Conservation (phyloP, 768 basidiomycete genomes). For the Serendipita vermifera region DNA sequence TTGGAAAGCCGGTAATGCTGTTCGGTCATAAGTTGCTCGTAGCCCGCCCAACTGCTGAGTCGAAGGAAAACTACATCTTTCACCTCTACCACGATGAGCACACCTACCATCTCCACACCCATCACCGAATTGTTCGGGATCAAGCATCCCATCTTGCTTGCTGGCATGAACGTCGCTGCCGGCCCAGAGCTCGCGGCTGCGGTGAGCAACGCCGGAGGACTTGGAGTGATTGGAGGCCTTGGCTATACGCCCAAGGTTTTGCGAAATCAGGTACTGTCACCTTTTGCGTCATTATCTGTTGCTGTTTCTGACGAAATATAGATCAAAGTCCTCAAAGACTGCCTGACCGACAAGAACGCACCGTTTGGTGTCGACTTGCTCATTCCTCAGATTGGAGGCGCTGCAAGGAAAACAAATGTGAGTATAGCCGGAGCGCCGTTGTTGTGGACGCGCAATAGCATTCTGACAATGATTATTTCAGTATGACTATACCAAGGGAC, state of each 20-base stretch:
- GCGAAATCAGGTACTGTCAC: slow-evolving; percentile 48
- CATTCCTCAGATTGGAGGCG: slow-evolving; percentile 75
- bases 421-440: slow-evolving; percentile 12
- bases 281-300: background rate
- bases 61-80: too few species aligned
- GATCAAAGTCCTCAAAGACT: slow-evolving; percentile 62
- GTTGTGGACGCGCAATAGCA: slow-evolving; percentile 12
- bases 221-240: slow-evolving; percentile 85
- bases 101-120: slow-evolving; percentile 49
- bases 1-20: too few species aligned
- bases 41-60: too few species aligned
- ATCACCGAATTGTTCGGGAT: slow-evolving; percentile 80
- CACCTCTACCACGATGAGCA: background rate
- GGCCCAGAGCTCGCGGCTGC: slow-evolving; percentile 80
- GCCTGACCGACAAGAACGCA: slow-evolving; percentile 56
- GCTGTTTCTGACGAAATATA: slow-evolving; percentile 25
- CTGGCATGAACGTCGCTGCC: slow-evolving; percentile 77
- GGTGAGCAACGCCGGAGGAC: slow-evolving; percentile 84
- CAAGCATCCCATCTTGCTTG: slow-evolving; percentile 77
- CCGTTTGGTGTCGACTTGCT: slow-evolving; percentile 90
- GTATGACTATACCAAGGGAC: slow-evolving; percentile 84
- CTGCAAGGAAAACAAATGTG: slow-evolving; percentile 84
- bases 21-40: too few species aligned
- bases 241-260: slow-evolving; percentile 77
- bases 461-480: slow-evolving; percentile 19